Conservation (phyloP, 2,329 filamentous ascomycete species). For the Cytospora chrysosperma region DNA sequence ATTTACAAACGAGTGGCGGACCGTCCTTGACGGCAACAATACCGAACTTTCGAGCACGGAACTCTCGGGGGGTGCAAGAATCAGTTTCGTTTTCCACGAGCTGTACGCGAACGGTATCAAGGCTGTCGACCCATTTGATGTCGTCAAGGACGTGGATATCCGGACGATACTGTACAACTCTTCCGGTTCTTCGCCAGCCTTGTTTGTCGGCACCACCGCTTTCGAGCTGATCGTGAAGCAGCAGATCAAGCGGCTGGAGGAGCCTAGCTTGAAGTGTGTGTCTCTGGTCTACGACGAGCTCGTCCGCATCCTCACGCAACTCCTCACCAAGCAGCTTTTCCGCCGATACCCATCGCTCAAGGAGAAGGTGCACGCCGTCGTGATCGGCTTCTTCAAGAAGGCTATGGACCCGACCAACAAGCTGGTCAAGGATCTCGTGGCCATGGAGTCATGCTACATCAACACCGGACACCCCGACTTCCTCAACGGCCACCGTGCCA, state of each 20-base stretch:
- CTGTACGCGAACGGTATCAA: constrained; percentile 97
- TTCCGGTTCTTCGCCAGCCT: constrained; percentile 92
- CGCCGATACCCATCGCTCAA: constrained; percentile 90
- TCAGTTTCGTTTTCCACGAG: constrained; percentile 99
- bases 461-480: constrained; percentile 99
- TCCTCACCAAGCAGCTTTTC: constrained; percentile 86
- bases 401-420: constrained; percentile 98
- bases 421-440: constrained; percentile 85
- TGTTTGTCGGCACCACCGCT: constrained; percentile 97
- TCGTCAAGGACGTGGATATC: constrained; percentile 97
- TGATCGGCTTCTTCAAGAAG: constrained; percentile 96
- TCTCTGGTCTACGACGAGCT: constrained; percentile 96
- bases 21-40: constrained; percentile 94
- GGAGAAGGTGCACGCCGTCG: constrained; percentile 93
- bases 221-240: constrained; percentile 99
- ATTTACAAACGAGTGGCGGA: constrained; percentile 96
- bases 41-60: constrained; percentile 92
- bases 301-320: constrained; percentile 88
- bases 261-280: constrained; percentile 95
- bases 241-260: constrained; percentile 94
- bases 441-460: constrained; percentile 96
- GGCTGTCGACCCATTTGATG: constrained; percentile 94
- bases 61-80: constrained; percentile 93
- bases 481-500: constrained; percentile 86
- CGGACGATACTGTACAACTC: constrained; percentile 98